These are phyloP conservation scores for Penicillium taxi DNA, from an alignment of 495 filamentous ascomycete species.

Conservation along the genomic window DNA sequence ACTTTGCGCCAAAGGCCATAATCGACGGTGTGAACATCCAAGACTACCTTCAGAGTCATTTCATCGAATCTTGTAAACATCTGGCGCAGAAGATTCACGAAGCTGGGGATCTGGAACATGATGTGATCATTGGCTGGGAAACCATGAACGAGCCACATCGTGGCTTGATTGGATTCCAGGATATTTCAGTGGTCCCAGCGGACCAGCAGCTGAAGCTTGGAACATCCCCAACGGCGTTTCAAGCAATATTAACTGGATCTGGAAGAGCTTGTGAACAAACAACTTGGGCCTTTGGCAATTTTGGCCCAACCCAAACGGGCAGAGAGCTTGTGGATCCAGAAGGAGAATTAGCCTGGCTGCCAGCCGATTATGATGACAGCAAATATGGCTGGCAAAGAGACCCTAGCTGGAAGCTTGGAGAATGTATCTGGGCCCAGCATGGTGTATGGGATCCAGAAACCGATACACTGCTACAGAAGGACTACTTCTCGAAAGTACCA, in stretches of 20 bases:
- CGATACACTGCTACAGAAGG: constrained; percentile 69
- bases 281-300: constrained; percentile 86
- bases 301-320: constrained; percentile 87
- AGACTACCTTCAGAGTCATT: constrained; percentile 88
- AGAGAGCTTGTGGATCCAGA: constrained; percentile 77
- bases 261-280: constrained; percentile 83
- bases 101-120: constrained; percentile 79
- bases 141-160: constrained; percentile 90
- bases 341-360: constrained; percentile 77
- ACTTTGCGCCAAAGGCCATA: constrained; percentile 93
- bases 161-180: constrained; percentile 77
- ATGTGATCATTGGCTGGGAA: constrained; percentile 91
- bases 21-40: constrained; percentile 95
- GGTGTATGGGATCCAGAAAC: constrained; percentile 84
- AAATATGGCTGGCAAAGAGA: constrained; percentile 88
- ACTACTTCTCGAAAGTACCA: constrained; percentile 80
- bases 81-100: constrained; percentile 81
- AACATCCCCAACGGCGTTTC: constrained; percentile 90
- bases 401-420: constrained; percentile 79
- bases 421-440: constrained; percentile 95
- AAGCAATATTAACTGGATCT: constrained; percentile 83
- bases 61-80: constrained; percentile 67
- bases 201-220: constrained; percentile 92
- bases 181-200: constrained; percentile 70
- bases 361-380: constrained; percentile 69